Base-by-base conservation (phyloP, 2,329 filamentous ascomycete genomes). In the Raffaelea arxii region DNA sequence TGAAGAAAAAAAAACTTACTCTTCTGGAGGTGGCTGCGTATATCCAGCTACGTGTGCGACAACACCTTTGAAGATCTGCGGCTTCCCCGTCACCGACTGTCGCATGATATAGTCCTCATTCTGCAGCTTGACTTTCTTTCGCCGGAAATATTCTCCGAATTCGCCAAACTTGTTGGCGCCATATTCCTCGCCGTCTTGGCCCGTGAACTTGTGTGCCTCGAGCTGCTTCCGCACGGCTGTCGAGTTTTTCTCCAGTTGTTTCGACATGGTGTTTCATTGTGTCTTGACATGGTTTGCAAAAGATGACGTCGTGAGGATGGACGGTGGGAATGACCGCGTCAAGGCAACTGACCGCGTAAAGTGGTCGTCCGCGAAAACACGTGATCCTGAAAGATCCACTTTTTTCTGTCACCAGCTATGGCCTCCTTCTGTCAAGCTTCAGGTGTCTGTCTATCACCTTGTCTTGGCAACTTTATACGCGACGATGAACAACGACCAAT, bases 401-500 rank as follows among this genome's bases (percentile, higher is more conserved):
- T n/a, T n/a, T n/a, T n/a, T n/a, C n/a, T n/a, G n/a, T n/a, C n/a
- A n/a, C n/a, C n/a, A n/a, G n/a, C n/a, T n/a, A n/a, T n/a, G n/a
- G n/a, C n/a, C n/a, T n/a, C n/a, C n/a, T n/a, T n/a, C n/a, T n/a
- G n/a, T n/a, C n/a, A n/a, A n/a, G n/a, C n/a, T n/a, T n/a, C n/a
- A n/a, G n/a, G n/a, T n/a, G n/a, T n/a, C n/a, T n/a, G n/a, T n/a
- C n/a, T n/a, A n/a, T n/a, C n/a, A n/a, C n/a, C n/a, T n/a, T n/a
- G n/a, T n/a, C n/a, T n/a, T n/a, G n/a, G n/a, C n/a, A n/a, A n/a
- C n/a, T n/a, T n/a, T n/a, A n/a, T n/a, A n/a, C n/a, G n/a, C n/a
- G n/a, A n/a, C n/a, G 44, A 97, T 98, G 92, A 94, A 97, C 63
- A 97, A 97, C 72, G 80, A 89, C 38, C 87, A 96, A 58, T 98